These are phyloP conservation scores for Dryadomyces quercivorus DNA, from an alignment of 2,329 filamentous ascomycete genomes.

Conservation along the genomic window DNA sequence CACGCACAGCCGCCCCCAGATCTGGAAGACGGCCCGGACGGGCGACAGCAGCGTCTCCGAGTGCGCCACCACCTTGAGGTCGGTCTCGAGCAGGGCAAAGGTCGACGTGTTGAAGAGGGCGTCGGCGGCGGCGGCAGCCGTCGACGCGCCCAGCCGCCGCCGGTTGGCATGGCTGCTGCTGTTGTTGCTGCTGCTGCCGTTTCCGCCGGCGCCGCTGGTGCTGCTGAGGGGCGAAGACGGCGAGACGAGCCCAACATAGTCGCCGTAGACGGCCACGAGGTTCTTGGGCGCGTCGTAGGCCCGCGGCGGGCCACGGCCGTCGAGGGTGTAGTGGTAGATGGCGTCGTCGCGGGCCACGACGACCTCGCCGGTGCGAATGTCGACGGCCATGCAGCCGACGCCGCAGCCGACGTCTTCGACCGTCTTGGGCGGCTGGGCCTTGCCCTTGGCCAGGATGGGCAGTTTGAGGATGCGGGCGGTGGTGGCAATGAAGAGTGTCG, in stretches of 20 bases:
- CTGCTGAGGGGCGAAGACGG: constrained; percentile 50
- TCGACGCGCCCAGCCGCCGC: constrained; percentile 58
- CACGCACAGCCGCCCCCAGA: constrained; percentile 90
- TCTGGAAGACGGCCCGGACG: constrained; percentile 66
- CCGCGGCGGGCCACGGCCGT: constrained; percentile 76
- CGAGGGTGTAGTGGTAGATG: constrained; percentile 81
- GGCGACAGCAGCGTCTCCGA: constrained; percentile 74
- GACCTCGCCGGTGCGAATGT: constrained; percentile 68
- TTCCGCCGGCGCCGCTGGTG: constrained; percentile 20
- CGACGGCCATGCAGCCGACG: constrained; percentile 88
- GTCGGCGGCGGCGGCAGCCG: constrained; percentile 54
- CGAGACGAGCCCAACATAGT: constrained; percentile 80
- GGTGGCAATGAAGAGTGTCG: constrained; percentile 83
- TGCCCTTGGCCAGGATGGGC: constrained; percentile 74
- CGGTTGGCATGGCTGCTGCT: constrained; percentile 28
- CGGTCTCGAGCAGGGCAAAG: constrained; percentile 84
- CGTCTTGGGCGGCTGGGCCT: constrained; percentile 77
- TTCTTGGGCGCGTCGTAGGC: constrained; percentile 89
- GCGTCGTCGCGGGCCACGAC: constrained; percentile 92
- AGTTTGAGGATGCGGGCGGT: constrained; percentile 79
- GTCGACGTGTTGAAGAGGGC: constrained; percentile 76
- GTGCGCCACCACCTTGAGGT: constrained; percentile 80
- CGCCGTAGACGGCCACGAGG: constrained; percentile 62
- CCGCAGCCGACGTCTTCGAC: constrained; percentile 84
- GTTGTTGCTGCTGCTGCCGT: neutral